Percentiles rank a stretch among this genome's conserved stretches.
These are phyloP conservation scores for Andrographis paniculata DNA, from an alignment of 305 asterid genomes.

Conservation along the genomic window DNA sequence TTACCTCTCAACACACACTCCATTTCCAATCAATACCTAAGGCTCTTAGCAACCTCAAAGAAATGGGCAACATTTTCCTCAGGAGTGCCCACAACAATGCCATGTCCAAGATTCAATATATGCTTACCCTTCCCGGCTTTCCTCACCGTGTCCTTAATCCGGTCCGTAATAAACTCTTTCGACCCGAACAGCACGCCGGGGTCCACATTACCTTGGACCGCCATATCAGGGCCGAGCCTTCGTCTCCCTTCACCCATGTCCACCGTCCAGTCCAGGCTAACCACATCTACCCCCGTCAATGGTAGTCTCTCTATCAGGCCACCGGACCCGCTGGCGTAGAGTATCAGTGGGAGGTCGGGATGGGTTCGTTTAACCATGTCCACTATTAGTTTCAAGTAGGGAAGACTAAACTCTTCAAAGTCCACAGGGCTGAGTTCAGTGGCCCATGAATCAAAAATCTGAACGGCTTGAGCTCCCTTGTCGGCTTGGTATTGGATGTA, in stretches of 20 bases:
- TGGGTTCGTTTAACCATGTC: constrained; percentile 71
- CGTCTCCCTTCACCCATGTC: constrained; percentile 93
- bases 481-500: constrained; percentile 91
- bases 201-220: constrained; percentile 89
- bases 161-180: constrained; percentile 76
- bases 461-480: constrained; percentile 96
- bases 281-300: constrained; percentile 79
- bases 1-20: too few relatives aligned
- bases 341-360: constrained; percentile 67
- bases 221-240: constrained; percentile 66
- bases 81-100: constrained; percentile 93
- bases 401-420: constrained; percentile 92
- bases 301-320: constrained; percentile 94
- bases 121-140: constrained; percentile 94
- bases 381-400: constrained; percentile 73
- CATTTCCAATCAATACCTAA: constrained; percentile 50
- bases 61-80: constrained; percentile 98
- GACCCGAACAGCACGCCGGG: constrained; percentile 98
- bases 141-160: constrained; percentile 75
- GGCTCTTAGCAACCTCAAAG: constrained; percentile 89
- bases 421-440: constrained; percentile 94
- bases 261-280: constrained; percentile 97
- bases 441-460: constrained; percentile 99
- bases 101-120: constrained; percentile 94
- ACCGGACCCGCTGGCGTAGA: constrained; percentile 95